These are phyloP conservation scores for Boeremia lycopersici DNA, from an alignment of 2,329 filamentous ascomycete genomes.

Conservation along the genomic window DNA sequence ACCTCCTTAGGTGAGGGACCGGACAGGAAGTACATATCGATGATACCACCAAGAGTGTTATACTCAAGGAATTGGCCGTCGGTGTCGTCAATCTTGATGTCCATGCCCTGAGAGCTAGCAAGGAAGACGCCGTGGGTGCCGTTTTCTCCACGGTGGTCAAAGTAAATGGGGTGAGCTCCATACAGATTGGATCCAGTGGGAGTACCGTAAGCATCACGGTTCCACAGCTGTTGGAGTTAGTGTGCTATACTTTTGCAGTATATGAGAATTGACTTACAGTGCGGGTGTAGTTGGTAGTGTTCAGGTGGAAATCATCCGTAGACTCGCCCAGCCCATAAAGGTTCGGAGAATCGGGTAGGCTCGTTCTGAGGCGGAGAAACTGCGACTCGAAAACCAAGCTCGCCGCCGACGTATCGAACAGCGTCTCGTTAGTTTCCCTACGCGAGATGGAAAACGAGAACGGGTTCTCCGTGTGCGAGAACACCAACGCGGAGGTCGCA, in stretches of 20 bases:
- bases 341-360: constrained; percentile 69
- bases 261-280: constrained; percentile 52
- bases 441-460: constrained; percentile 71
- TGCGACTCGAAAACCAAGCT: constrained; percentile 76
- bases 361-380: constrained; percentile 74
- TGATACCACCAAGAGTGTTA: constrained; percentile 77
- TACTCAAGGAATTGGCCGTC: constrained; percentile 76
- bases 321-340: constrained; percentile 82
- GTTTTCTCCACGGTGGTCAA: constrained; percentile 66
- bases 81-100: constrained; percentile 73
- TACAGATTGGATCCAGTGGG: constrained; percentile 71
- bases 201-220: constrained; percentile 67
- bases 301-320: constrained; percentile 70
- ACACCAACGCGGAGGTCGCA: constrained; percentile 56
- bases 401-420: constrained; percentile 74
- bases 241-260: constrained; percentile 19
- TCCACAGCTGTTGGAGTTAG: constrained; percentile 65
- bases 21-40: constrained; percentile 66
- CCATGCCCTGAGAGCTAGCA: constrained; percentile 60
- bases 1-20: constrained; percentile 56
- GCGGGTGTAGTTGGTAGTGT: constrained; percentile 68
- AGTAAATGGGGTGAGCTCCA: constrained; percentile 76
- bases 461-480: constrained; percentile 61
- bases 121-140: constrained; percentile 48
- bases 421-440: constrained; percentile 60